Percentiles rank a stretch among this genome's conserved stretches.
These are phyloP conservation scores for Hirsutella thompsonii DNA, from an alignment of 2,329 filamentous ascomycete genomes.

Conservation along the genomic window DNA sequence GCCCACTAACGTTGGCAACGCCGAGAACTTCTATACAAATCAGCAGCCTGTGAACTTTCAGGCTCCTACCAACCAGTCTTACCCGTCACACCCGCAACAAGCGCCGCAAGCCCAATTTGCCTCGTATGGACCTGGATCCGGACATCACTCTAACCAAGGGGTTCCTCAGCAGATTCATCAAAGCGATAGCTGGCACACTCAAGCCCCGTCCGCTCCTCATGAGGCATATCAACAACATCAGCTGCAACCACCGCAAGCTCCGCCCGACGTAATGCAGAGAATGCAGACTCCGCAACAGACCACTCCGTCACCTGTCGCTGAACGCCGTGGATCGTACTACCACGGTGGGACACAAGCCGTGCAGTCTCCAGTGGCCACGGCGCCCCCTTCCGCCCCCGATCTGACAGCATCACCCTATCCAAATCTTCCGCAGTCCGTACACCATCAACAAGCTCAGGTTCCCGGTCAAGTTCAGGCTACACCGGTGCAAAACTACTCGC, in stretches of 20 bases:
- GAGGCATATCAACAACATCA: constrained; percentile 16
- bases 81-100: constrained; percentile 14
- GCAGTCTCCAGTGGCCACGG: constrained; percentile 21
- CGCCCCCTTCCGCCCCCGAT: constrained; percentile 27
- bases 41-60: constrained; percentile 33
- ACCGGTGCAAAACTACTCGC: constrained; percentile 14
- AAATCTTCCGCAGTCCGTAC: constrained; percentile 33
- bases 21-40: constrained; percentile 74
- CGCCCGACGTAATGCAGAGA: constrained; percentile 13
- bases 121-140: constrained; percentile 27
- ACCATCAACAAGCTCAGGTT: constrained; percentile 29
- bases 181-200: constrained; percentile 37
- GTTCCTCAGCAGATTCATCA: constrained; percentile 33
- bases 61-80: constrained; percentile 6
- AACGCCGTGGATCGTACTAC: constrained; percentile 47
- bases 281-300: constrained; percentile 17
- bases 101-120: constrained; percentile 29
- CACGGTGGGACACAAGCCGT: constrained; percentile 28
- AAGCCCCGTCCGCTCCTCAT: constrained; percentile 21
- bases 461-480: constrained; percentile 20
- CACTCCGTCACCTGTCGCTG: constrained; percentile 20
- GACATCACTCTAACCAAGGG: constrained; percentile 27
- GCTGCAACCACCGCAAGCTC: constrained; percentile 3
- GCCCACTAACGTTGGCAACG: constrained; percentile 34
- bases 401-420: constrained; percentile 37